Evolutionary conservation across 352 stramenopile species (phyloP).

Genomic region (Lagenidium giganteum): DNA sequence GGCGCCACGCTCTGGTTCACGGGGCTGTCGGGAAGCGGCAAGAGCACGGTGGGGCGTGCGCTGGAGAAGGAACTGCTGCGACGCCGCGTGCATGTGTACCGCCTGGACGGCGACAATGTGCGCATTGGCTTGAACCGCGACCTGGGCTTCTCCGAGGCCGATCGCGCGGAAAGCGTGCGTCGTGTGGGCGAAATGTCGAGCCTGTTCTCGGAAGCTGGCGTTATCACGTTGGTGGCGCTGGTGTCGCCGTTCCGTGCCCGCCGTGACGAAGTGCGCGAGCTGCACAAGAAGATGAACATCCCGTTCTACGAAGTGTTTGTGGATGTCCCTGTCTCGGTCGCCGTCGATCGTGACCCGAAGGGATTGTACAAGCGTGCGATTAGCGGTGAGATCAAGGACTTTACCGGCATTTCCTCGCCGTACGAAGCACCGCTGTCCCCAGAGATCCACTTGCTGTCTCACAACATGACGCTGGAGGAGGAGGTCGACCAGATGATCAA

Average conservation of each 20-base stretch:
- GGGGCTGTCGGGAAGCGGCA: conserved; percentile 95
- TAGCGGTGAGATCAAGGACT: conserved; percentile 97
- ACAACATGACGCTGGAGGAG: conserved; percentile 92
- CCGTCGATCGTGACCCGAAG: conserved; percentile 97
- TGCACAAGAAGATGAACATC: conserved; percentile 91
- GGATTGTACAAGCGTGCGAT: conserved; percentile 92
- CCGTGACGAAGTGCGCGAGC: conserved; percentile 91
- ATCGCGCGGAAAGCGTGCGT: conserved; percentile 96
- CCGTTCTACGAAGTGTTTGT: conserved; percentile 99
- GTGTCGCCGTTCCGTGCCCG: conserved; percentile 95
- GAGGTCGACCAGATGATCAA: conserved; percentile 63
- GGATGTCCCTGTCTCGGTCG: conserved; percentile 95
- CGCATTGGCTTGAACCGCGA: conserved; percentile 97
- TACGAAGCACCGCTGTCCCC: conserved; percentile 94
- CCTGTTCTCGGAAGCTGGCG: conserved; percentile 94
- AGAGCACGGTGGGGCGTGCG: conserved; percentile 96
- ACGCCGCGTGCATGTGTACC: conserved; percentile 95
- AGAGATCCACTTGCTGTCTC: conserved; percentile 95
- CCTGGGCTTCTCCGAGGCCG: conserved; percentile 92
- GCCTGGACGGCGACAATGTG: conserved; percentile 98
- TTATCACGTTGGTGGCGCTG: conserved; percentile 97
- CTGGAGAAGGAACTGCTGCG: conserved; percentile 94
- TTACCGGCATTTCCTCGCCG: conserved; percentile 98
- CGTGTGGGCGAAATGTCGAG: conserved; percentile 95
- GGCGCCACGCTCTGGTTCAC: conserved; percentile 99